Evolutionary conservation across 2,329 filamentous ascomycete genomes (phyloP).

Genomic region (Talaromyces sp.): DNA sequence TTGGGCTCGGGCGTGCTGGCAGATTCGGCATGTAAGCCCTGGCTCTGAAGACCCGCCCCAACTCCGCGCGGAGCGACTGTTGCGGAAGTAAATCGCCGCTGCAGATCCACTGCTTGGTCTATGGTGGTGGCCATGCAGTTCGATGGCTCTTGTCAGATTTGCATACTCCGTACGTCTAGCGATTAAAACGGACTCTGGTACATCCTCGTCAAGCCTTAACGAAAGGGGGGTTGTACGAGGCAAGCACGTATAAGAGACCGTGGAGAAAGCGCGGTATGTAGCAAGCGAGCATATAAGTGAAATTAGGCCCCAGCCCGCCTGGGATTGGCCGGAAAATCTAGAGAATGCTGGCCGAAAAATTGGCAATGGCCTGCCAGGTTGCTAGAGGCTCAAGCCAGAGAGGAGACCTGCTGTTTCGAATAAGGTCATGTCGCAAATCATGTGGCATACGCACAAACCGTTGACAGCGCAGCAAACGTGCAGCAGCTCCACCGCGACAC

Average conservation of each 20-base stretch:
- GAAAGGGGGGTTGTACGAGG: background rate
- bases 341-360: background rate
- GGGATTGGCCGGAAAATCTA: background rate
- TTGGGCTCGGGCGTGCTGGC: background rate
- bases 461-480: background rate
- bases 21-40: background rate
- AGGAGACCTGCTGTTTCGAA: background rate
- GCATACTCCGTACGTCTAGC: background rate
- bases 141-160: background rate
- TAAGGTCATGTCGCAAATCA: background rate
- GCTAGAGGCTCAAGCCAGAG: background rate
- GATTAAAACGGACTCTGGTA: background rate
- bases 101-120: background rate
- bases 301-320: background rate
- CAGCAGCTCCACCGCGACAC: background rate
- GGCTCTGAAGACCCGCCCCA: background rate
- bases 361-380: conserved; percentile 7
- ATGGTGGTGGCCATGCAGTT: background rate
- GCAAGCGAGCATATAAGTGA: background rate
- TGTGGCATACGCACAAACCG: background rate
- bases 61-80: background rate
- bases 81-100: background rate
- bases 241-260: background rate
- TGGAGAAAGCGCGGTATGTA: background rate
- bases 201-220: background rate